Base-by-base conservation (phyloP, 2,329 filamentous ascomycete species). In the Pyrenochaeta sp. region DNA sequence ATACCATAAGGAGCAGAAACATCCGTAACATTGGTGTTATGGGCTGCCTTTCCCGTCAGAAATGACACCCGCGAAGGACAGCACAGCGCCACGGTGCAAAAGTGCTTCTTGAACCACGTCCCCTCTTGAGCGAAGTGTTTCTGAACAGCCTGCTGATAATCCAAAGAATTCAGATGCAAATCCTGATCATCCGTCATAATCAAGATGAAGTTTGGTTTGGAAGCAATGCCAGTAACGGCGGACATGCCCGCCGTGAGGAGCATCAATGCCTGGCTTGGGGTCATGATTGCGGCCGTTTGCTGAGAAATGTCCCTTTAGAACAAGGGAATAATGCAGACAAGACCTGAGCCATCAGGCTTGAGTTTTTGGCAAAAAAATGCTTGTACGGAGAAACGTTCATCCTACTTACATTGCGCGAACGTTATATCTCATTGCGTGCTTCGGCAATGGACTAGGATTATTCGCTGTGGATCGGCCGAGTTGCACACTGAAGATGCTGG, bases 111-210 rank as follows among this genome's bases (percentile, higher is more conserved):
- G 56, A 84, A 90, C 1, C 79, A 80, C 0, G 85, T 87, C 0
- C 87, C 88, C 47, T 85, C 75, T 0, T 85, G 76, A 11, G 79
- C 69, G 0, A 90, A 67, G 59, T 88, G 80, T 60, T 85, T 81
- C 44, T 83, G 75, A 0, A 88, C 73, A 1, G 79, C 74, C 0
- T 85, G 85, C 78, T 87, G 87, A 54, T 88, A 88, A 0, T 82
- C 77, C 2, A 89, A 65, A 0, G 87, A 89, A 41, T 85, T 77
- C 60, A 90, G 77, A 35, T 84, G 81, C 1, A 85, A 71, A 63
- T 90, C 87, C 64, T 90, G 87, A 56, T 90, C 88, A 55, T 90
- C 88, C 0, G 86, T 87, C 33, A 90, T 77, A 51, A 90, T 85
- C 64, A 90, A 87, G 17, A 90, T 76, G 40, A 90, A 83, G 58